These are phyloP conservation scores for Phaffomyces thermotolerans DNA, from an alignment of 805 yeast species.

Conservation along the genomic window DNA sequence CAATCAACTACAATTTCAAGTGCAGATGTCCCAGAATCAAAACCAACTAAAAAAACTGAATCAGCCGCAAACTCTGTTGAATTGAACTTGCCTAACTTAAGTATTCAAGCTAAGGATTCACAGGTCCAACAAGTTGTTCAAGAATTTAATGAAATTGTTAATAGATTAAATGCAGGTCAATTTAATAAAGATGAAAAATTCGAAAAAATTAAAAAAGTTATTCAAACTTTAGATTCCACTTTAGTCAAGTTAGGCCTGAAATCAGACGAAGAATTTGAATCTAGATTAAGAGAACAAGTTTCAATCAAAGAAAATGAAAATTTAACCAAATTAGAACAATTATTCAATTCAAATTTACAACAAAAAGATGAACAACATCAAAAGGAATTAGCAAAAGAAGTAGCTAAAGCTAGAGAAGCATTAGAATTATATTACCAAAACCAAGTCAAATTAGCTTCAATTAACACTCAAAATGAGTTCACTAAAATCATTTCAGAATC, in stretches of 20 bases:
- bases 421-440: slow-evolving; percentile 68
- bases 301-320: slow-evolving; percentile 43
- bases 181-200: slow-evolving; percentile 11
- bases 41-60: slow-evolving; percentile 5
- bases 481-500: slow-evolving; percentile 48
- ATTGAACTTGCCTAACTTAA: slow-evolving; percentile 22
- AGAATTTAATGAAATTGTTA: slow-evolving; percentile 20
- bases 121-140: slow-evolving; percentile 18
- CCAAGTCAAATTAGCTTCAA: slow-evolving; percentile 57
- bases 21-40: slow-evolving; percentile 14
- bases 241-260: slow-evolving; percentile 10
- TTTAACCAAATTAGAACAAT: slow-evolving; percentile 50
- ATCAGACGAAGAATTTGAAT: slow-evolving; percentile 8
- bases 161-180: slow-evolving; percentile 19
- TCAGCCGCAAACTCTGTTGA: neutral
- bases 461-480: slow-evolving; percentile 63
- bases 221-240: slow-evolving; percentile 18
- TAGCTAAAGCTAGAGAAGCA: slow-evolving; percentile 58
- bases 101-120: slow-evolving; percentile 24
- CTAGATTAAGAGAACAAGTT: slow-evolving; percentile 19
- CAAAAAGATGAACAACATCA: slow-evolving; percentile 54
- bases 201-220: slow-evolving; percentile 9
- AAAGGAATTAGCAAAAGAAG: slow-evolving; percentile 51
- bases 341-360: slow-evolving; percentile 55
- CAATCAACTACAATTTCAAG: slow-evolving; percentile 26